Conservation (phyloP, 2,329 filamentous ascomycete genomes). For the Malbranchea zuffiana region DNA sequence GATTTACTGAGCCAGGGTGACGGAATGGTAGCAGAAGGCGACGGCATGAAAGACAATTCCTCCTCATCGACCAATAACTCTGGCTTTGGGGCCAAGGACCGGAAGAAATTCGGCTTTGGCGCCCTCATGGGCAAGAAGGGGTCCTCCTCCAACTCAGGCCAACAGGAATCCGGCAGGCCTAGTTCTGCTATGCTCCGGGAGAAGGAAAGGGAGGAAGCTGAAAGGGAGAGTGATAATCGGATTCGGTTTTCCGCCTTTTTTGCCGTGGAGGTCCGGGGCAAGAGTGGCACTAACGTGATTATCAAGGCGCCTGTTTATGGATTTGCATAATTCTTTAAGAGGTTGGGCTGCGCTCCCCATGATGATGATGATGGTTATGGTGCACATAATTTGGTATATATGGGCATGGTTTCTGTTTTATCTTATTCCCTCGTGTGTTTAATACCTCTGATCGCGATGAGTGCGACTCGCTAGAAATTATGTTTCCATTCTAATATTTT, state of each 20-base stretch:
- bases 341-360: background rate
- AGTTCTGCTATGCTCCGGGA: slow-evolving; percentile 10
- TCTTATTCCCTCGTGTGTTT: too few relatives aligned
- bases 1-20: slow-evolving; percentile 12
- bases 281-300: slow-evolving; percentile 51
- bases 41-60: slow-evolving; percentile 17
- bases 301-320: slow-evolving; percentile 61
- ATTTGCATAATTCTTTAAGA: slow-evolving; percentile 3
- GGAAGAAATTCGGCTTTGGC: slow-evolving; percentile 35
- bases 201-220: slow-evolving; percentile 10
- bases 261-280: slow-evolving; percentile 61
- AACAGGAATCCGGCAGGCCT: slow-evolving; percentile 10
- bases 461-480: too few relatives aligned
- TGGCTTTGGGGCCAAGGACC: slow-evolving; percentile 18
- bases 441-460: too few relatives aligned
- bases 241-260: slow-evolving; percentile 68
- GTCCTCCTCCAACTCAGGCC: slow-evolving; percentile 9
- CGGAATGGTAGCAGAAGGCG: slow-evolving; percentile 13
- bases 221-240: slow-evolving; percentile 28
- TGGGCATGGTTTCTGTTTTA: too few relatives aligned
- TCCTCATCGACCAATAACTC: slow-evolving; percentile 16
- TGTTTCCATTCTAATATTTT: too few relatives aligned
- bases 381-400: slow-evolving; percentile 6
- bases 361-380: slow-evolving; percentile 1
- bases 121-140: slow-evolving; percentile 31